These are phyloP conservation scores for Lepidium africanum DNA, from an alignment of 345 rosid species.

Conservation along the genomic window DNA sequence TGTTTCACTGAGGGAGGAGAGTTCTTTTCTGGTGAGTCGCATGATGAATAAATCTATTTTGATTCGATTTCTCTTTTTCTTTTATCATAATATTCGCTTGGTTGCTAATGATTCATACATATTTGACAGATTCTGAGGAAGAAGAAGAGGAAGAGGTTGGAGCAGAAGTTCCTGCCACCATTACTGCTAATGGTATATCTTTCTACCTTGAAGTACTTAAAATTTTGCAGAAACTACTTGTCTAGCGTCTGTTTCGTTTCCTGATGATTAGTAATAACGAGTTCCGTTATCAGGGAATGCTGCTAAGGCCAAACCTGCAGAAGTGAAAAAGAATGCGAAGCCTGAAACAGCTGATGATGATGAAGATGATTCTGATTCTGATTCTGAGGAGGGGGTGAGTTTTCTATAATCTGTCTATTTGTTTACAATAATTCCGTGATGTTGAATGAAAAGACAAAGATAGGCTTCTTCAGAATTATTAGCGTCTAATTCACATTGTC, in stretches of 20 bases:
- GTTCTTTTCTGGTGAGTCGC: conserved; percentile 8
- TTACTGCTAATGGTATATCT: conserved; percentile 18
- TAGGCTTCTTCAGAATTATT: not conserved
- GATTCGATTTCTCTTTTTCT: not conserved
- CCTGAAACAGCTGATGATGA: conserved; percentile 18
- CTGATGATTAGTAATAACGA: not conserved
- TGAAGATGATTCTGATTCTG: conserved; percentile 26
- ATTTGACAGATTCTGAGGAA: conserved; percentile 17
- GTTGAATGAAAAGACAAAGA: not conserved
- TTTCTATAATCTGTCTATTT: not conserved
- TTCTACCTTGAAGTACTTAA: not conserved
- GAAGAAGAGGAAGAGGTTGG: conserved; percentile 13
- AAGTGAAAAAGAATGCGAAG: conserved; percentile 18
- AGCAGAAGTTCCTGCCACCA: conserved; percentile 22
- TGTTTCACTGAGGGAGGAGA: conserved; percentile 8
- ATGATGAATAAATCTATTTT: not conserved
- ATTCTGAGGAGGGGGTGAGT: conserved; percentile 26
- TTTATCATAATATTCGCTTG: not conserved
- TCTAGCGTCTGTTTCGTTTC: not conserved
- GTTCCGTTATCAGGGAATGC: not conserved
- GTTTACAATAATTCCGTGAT: not conserved
- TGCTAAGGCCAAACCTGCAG: conserved; percentile 21
- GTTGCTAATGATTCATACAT: not conserved
- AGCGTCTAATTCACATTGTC: not conserved
- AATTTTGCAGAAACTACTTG: not conserved